These are phyloP conservation scores for Thielaviopsis populi DNA, from an alignment of 2,329 filamentous ascomycete genomes.

Conservation along the genomic window DNA sequence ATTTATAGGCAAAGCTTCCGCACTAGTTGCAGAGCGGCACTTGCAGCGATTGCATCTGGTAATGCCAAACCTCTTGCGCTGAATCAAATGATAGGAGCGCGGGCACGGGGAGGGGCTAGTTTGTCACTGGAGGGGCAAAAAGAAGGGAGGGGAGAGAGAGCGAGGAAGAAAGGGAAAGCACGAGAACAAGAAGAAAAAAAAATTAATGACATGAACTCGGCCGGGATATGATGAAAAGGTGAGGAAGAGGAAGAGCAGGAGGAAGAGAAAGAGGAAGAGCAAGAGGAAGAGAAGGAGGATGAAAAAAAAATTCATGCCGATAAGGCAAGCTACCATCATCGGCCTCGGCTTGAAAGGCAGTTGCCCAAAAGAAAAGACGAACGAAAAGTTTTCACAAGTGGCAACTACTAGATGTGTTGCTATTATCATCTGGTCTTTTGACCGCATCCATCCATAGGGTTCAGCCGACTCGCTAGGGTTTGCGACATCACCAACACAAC, in stretches of 20 bases:
- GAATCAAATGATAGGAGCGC: not conserved
- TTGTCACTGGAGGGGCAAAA: not conserved
- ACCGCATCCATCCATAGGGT: not conserved
- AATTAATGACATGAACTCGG: not conserved
- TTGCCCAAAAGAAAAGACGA: not conserved
- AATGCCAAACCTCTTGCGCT: not conserved
- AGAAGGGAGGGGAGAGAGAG: not conserved
- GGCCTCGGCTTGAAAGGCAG: not conserved
- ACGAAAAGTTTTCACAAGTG: not conserved
- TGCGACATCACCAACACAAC: not conserved
- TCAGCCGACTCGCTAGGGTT: not conserved
- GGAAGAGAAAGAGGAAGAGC: not conserved
- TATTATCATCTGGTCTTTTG: not conserved
- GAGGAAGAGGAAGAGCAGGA: not conserved
- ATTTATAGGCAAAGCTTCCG: conserved; percentile 1
- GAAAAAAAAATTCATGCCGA: not conserved
- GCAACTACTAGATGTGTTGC: not conserved
- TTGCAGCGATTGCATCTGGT: not conserved
- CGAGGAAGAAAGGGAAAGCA: not conserved
- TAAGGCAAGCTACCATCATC: not conserved
- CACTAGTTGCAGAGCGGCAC: not conserved
- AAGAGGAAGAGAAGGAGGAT: too few species aligned
- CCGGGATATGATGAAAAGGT: not conserved
- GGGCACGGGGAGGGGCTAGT: not conserved
- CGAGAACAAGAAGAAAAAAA: not conserved